A percentile compares a stretch with the other conserved stretches of the same genome.
Conservation (phyloP, 306 rosid species). For the Trifolium subterraneum region DNA sequence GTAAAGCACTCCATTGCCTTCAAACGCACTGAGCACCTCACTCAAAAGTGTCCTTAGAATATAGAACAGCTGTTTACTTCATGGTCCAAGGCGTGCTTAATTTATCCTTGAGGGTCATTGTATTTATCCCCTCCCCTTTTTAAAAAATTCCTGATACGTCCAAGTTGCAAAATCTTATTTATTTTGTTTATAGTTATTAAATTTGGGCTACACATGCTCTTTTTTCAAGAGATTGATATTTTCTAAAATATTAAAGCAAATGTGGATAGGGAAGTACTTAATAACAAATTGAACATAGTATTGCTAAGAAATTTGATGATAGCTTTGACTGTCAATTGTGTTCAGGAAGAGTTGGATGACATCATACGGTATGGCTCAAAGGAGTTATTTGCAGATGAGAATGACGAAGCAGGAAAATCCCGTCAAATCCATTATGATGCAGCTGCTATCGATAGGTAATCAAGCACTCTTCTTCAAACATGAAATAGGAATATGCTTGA, state of each 20-base stretch:
- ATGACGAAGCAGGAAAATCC: conserved; percentile 93
- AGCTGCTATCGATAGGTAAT: conserved; percentile 90
- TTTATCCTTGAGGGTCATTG: conserved; percentile 19
- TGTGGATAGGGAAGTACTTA: conserved; percentile 28
- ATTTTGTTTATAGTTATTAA: conserved; percentile 29
- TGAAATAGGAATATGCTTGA: conserved; percentile 35
- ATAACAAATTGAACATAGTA: conserved; percentile 25
- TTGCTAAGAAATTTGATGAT: conserved; percentile 40
- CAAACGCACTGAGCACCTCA: not conserved
- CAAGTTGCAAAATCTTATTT: not conserved
- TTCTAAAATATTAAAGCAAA: conserved; percentile 26
- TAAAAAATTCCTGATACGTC: conserved; percentile 1
- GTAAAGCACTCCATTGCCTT: conserved; percentile 2
- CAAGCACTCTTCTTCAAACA: conserved; percentile 22
- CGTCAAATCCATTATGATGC: conserved; percentile 98
- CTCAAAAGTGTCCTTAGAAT: not conserved
- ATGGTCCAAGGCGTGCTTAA: conserved; percentile 14
- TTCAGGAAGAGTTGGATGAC: conserved; percentile 96
- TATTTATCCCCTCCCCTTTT: not conserved
- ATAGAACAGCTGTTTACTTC: conserved; percentile 5
- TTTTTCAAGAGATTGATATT: conserved; percentile 24
- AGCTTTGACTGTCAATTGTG: conserved; percentile 39
- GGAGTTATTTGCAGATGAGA: conserved; percentile 96
- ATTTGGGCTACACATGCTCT: conserved; percentile 8
- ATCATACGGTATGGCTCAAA: conserved; percentile 94